Evolutionary conservation across 192 early-diverging fungal species (phyloP), one percentile per base, ranked within the genome.

Genomic region (Funneliformis mosseae): DNA sequence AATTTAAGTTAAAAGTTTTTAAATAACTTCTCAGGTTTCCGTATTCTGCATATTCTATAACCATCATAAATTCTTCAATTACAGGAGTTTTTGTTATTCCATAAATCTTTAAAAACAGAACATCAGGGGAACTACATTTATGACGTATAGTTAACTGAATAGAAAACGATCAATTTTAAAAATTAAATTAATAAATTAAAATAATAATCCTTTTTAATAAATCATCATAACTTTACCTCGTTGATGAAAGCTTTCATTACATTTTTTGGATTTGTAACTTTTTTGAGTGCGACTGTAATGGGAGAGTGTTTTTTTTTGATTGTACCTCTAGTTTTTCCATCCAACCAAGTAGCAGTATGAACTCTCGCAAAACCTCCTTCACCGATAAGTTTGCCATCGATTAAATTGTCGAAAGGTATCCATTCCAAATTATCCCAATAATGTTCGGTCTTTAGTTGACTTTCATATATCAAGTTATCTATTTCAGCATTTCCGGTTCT

Each of bases 11-110:
- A 27, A 59, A 25, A 67, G 73, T 81, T 69, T 81, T 77, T 43
- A 86, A 42, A 62, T 81, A 86, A 4, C 71, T 59, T 16, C 83
- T 78, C 5, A 86, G 55, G 41, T 82, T 80, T 14, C 85, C 85
- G 76, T 86, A 84, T 23, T 59, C 67, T 21, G 81, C 80, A 42
- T 83, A 77, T n/a, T 86, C 83, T 78, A 83, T 79, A 5, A 85
- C 84, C 74, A 85, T 81, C 41, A 73, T 73, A 11, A 28, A 66
- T 11, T 66, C 11, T 11, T 66, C 33, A 25, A 1, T 66, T 28
- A 66, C 11, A 66, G 63, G 63, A 8, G 28, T 25, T 66, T 66
- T 23, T 28, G 63, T 66, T 66, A 66, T 33, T 27, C 63, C 63
- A 28, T 66, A 66, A 66, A 23, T 28, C 12, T 25, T 23, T 10